Percentiles rank a stretch among this genome's conserved stretches.
Evolutionary conservation across 345 rosid species (phyloP).

Genomic region (Nephelium lappaceum): DNA sequence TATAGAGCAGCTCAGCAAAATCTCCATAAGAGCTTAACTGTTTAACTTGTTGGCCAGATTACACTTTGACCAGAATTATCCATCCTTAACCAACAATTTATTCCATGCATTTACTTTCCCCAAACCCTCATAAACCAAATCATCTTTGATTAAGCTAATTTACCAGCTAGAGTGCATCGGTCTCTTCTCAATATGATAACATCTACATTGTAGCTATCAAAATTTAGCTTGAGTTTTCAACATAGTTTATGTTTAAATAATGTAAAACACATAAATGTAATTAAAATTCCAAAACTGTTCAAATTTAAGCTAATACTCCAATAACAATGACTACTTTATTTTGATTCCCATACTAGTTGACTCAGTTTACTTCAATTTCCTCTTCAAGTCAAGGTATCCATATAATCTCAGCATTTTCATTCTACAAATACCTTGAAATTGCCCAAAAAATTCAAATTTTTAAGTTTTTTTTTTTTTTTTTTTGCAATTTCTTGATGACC

Average conservation of each 20-base stretch:
- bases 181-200: not conserved
- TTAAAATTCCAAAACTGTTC: not conserved
- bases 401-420: not conserved
- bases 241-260: not conserved
- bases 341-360: not conserved
- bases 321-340: not conserved
- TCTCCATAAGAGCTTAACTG: not conserved
- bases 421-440: not conserved
- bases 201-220: not conserved
- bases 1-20: not conserved
- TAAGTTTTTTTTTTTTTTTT: not conserved
- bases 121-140: not conserved
- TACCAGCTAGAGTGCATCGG: not conserved
- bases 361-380: not conserved
- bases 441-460: not conserved
- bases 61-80: not conserved
- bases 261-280: not conserved
- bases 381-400: not conserved
- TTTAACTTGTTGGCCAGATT: conserved; percentile 3
- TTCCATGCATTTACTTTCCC: not conserved
- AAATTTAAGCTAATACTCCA: not conserved
- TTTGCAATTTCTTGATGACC: not conserved
- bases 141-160: not conserved
- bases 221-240: not conserved
- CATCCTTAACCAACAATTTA: not conserved